Conservation (phyloP, 352 stramenopile genomes). For the Phytophthora meadii region DNA sequence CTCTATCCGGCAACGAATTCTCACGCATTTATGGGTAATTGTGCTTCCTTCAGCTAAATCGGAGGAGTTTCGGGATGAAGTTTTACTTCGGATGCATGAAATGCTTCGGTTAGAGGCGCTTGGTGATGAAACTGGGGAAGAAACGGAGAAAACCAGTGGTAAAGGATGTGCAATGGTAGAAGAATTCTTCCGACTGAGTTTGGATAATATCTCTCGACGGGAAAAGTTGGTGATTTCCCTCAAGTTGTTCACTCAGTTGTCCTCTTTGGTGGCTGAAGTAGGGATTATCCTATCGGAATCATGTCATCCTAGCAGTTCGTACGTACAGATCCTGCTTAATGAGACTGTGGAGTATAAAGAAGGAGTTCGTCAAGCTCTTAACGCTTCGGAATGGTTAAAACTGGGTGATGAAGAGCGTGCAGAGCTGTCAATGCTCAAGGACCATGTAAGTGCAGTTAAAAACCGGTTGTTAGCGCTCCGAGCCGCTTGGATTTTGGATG, state of each 20-base stretch:
- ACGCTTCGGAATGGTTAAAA: constrained; percentile 5
- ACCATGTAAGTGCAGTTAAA: constrained; percentile 46
- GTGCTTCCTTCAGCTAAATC: constrained; percentile 24
- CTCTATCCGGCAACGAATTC: constrained; percentile 38
- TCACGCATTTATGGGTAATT: constrained; percentile 53
- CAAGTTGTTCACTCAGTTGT: constrained; percentile 48
- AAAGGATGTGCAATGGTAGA: constrained; percentile 22
- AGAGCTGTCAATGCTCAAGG: constrained; percentile 21
- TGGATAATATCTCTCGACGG: constrained; percentile 35
- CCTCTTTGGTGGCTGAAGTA: constrained; percentile 33
- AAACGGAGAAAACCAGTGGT: neutral
- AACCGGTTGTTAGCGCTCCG: constrained; percentile 66
- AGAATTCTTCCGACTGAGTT: constrained; percentile 30
- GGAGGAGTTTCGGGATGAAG: constrained; percentile 38
- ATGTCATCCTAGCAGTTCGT: neutral
- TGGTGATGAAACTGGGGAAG: constrained; percentile 9
- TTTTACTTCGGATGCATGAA: constrained; percentile 47
- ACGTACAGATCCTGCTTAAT: constrained; percentile 29
- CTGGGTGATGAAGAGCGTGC: constrained; percentile 18
- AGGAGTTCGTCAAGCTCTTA: constrained; percentile 6
- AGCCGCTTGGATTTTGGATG: constrained; percentile 58
- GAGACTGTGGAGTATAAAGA: constrained; percentile 41
- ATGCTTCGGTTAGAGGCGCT: constrained; percentile 35
- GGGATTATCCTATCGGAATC: constrained; percentile 3
- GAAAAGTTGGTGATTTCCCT: constrained; percentile 32